phyloP scores from a whole-genome alignment of 2,329 filamentous ascomycete species.

The Xylaria sp. region DNA sequence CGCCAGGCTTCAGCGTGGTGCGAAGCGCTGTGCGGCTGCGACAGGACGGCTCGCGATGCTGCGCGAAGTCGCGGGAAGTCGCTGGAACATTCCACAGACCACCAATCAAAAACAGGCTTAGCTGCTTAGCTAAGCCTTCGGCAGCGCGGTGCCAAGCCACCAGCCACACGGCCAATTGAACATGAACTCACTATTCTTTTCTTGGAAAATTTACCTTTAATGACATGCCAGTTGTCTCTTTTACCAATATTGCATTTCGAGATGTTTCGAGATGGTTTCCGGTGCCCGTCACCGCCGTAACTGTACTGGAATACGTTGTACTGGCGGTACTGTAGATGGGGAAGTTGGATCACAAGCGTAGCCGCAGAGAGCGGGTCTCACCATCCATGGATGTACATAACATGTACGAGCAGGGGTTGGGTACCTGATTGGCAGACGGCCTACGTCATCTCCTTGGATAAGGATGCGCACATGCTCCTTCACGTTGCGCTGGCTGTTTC shows the following conservation, averaged over 20 bases:
- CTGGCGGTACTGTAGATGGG: too few relatives aligned
- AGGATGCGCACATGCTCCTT: neutral
- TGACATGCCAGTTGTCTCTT: too few relatives aligned
- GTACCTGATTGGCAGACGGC: neutral
- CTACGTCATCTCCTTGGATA: neutral
- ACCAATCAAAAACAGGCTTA: neutral
- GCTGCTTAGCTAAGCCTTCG: too few relatives aligned
- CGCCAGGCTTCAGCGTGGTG: conserved; percentile 11
- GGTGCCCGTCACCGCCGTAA: too few relatives aligned
- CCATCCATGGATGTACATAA: neutral
- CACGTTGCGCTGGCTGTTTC: neutral
- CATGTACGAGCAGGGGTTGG: neutral
- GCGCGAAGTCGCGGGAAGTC: conserved; percentile 30
- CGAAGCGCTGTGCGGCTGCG: conserved; percentile 11
- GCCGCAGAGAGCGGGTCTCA: too few relatives aligned
- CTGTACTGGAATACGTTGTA: too few relatives aligned
- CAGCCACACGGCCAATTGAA: neutral
- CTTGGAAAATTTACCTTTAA: too few relatives aligned
- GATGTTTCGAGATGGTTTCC: too few relatives aligned
- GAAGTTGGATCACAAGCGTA: too few relatives aligned
- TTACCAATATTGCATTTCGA: too few relatives aligned
- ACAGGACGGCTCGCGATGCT: conserved; percentile 26
- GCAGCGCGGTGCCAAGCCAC: neutral
- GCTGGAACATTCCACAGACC: conserved; percentile 34
- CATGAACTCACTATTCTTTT: too few relatives aligned